phyloP scores from a whole-genome alignment of 2,329 filamentous ascomycete genomes.

The Nemania sp. region DNA sequence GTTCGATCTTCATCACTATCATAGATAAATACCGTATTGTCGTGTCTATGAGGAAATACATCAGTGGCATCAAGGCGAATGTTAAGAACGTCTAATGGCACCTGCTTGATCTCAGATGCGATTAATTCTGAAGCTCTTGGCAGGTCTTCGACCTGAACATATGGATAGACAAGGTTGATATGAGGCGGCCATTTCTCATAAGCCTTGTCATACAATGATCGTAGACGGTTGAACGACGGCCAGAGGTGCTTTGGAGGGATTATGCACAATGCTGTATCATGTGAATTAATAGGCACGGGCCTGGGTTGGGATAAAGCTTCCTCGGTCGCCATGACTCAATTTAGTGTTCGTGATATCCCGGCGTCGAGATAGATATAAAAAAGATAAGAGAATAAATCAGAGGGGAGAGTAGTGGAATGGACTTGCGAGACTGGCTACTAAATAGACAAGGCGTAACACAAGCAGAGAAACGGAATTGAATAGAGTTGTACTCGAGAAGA shows the following conservation, averaged over 20 bases:
- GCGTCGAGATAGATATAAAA: neutral
- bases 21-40: conserved; percentile 63
- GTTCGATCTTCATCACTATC: conserved; percentile 46
- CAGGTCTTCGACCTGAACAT: conserved; percentile 64
- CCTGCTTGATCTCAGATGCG: conserved; percentile 50
- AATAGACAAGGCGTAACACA: neutral
- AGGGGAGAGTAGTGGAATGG: neutral
- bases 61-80: conserved; percentile 57
- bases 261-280: conserved; percentile 71
- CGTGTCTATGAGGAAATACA: conserved; percentile 62
- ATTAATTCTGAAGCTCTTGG: conserved; percentile 57
- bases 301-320: conserved; percentile 11
- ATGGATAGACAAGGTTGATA: conserved; percentile 75
- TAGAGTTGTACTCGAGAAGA: neutral
- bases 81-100: conserved; percentile 22
- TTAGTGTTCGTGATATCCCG: neutral
- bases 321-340: conserved; percentile 39
- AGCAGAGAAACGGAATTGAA: neutral
- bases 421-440: neutral
- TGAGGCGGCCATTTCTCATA: conserved; percentile 74
- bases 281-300: conserved; percentile 51
- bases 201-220: conserved; percentile 72
- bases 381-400: neutral
- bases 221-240: conserved; percentile 64
- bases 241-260: conserved; percentile 65